phyloP scores from a whole-genome alignment of 2,329 filamentous ascomycete genomes.

The Aspergillus neotritici region DNA sequence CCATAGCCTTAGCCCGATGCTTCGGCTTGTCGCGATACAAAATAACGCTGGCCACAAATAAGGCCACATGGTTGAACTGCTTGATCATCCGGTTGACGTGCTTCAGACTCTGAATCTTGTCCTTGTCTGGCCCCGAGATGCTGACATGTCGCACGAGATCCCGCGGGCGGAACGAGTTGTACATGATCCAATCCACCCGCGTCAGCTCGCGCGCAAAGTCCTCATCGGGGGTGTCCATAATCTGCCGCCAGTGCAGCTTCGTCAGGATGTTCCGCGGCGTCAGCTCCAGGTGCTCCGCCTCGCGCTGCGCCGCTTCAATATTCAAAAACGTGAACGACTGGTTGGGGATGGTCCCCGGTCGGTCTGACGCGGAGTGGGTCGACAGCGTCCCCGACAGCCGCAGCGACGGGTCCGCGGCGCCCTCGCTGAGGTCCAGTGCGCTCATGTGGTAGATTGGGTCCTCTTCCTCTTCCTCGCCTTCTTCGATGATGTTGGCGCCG shows the following conservation, averaged over 20 bases:
- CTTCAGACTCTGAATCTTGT: slow-evolving; percentile 64
- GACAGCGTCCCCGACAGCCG: slow-evolving; percentile 37
- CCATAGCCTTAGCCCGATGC: slow-evolving; percentile 81
- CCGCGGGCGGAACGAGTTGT: slow-evolving; percentile 85
- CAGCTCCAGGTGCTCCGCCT: slow-evolving; percentile 67
- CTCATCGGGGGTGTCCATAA: slow-evolving; percentile 82
- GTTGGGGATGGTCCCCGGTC: slow-evolving; percentile 35
- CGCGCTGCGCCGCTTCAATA: slow-evolving; percentile 69
- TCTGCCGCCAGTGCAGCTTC: slow-evolving; percentile 81
- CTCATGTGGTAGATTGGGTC: slow-evolving; percentile 36
- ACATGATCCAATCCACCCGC: slow-evolving; percentile 97
- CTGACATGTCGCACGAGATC: slow-evolving; percentile 91
- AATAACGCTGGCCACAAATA: slow-evolving; percentile 77
- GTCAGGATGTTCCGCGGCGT: slow-evolving; percentile 64
- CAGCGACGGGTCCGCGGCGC: slow-evolving; percentile 32
- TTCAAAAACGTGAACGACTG: slow-evolving; percentile 40
- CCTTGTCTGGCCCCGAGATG: slow-evolving; percentile 50
- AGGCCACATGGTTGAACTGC: slow-evolving; percentile 82
- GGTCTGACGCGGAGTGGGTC: slow-evolving; percentile 34
- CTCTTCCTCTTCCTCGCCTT: slow-evolving; percentile 29
- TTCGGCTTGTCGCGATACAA: slow-evolving; percentile 92
- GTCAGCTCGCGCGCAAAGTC: slow-evolving; percentile 87
- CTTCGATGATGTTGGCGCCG: slow-evolving; percentile 16
- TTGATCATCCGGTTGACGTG: slow-evolving; percentile 93
- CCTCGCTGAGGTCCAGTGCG: slow-evolving; percentile 36